Conservation (phyloP, 371 early-diverging fungal genomes). For the Ecytonucleospora hepatopenaei region DNA sequence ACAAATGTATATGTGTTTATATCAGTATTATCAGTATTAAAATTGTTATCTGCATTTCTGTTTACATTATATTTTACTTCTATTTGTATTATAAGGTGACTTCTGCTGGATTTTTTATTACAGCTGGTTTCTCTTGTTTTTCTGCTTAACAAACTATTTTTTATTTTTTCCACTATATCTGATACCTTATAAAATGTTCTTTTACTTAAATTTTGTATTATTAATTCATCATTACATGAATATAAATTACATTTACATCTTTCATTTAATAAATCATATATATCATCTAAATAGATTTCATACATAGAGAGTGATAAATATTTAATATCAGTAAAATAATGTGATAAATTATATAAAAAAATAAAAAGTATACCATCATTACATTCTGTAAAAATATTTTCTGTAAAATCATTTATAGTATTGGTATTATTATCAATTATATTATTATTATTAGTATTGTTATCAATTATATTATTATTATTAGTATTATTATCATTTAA, state of each 20-base stretch:
- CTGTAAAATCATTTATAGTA: background rate
- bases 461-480: constrained; percentile 27
- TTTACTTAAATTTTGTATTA: constrained; percentile 75
- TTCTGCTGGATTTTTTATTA: constrained; percentile 82
- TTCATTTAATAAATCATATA: constrained; percentile 71
- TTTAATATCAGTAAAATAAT: no score
- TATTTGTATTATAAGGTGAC: constrained; percentile 90
- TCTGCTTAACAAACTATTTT: constrained; percentile 67
- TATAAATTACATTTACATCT: constrained; percentile 61
- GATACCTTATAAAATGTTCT: constrained; percentile 63
- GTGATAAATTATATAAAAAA: no score
- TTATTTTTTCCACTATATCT: constrained; percentile 74
- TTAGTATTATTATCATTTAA: constrained; percentile 53
- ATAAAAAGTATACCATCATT: no score
- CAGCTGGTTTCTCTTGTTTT: constrained; percentile 83
- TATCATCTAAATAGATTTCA: constrained; percentile 79
- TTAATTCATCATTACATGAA: constrained; percentile 76
- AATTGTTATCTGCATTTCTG: background rate
- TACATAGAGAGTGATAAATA: no score
- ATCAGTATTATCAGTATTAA: constrained; percentile 1
- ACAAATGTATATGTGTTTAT: constrained; percentile 64
- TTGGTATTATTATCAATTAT: no score
- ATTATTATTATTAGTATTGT: constrained; percentile 54
- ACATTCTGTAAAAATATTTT: constrained; percentile 58
- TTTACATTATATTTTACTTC: constrained; percentile 58